Conservation (phyloP, 106 monocot species). For the Narthecium ossifragum region DNA sequence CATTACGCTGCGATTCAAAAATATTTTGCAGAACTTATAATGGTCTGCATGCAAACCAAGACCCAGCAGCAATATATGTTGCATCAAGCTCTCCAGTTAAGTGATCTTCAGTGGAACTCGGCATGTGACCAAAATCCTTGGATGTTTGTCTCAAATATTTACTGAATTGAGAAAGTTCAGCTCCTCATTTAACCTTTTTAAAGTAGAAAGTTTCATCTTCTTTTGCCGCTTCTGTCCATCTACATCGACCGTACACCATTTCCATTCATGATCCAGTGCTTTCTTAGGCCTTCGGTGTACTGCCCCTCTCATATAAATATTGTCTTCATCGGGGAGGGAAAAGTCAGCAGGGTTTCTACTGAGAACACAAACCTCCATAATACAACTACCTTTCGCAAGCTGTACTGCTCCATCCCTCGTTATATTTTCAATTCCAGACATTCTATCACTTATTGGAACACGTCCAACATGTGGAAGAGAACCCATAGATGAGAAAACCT, state of each 20-base stretch:
- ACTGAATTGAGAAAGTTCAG: conserved; percentile 1
- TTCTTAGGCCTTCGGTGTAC: conserved; percentile 16
- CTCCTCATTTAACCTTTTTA: conserved; percentile 16
- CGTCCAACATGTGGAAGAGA: conserved; percentile 1
- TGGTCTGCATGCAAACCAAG: too few species aligned
- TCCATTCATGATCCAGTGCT: background rate
- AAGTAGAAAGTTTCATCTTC: conserved; percentile 30
- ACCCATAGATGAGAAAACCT: background rate
- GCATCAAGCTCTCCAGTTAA: too few species aligned
- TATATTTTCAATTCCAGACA: conserved; percentile 5
- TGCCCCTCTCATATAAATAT: conserved; percentile 53
- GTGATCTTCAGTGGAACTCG: too few species aligned
- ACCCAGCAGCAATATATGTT: too few species aligned
- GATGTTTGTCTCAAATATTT: too few species aligned
- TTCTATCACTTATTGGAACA: conserved; percentile 5
- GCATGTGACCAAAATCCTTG: too few species aligned
- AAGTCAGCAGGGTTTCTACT: conserved; percentile 97
- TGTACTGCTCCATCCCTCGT: conserved; percentile 15
- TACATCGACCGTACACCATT: background rate
- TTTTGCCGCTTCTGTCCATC: conserved; percentile 15
- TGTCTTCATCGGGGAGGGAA: conserved; percentile 41
- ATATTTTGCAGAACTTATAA: too few species aligned
- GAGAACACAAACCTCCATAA: conserved; percentile 38
- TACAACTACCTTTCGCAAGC: conserved; percentile 8
- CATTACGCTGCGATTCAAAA: too few species aligned